Evolutionary conservation across 768 basidiomycete genomes (phyloP), one percentile per base, ranked within the genome.

Genomic region (Lentinula aciculospora): DNA sequence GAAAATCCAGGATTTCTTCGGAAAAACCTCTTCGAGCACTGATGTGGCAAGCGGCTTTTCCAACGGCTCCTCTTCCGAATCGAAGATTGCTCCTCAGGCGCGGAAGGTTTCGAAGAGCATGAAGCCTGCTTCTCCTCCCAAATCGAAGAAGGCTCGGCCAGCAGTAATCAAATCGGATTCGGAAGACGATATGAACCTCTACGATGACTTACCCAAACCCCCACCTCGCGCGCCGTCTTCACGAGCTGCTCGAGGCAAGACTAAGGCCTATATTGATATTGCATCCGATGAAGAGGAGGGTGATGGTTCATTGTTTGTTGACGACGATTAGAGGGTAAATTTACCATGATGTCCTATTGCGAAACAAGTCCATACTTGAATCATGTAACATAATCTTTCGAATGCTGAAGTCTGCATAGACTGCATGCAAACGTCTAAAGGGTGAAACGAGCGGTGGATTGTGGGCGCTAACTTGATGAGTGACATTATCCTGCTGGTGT

Each of bases 251-350:
- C 67, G 77, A 57, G 75, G 71, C 8, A 72, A 74, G 42, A 65
- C 76, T 54, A 85, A 83, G 76, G 83, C 84, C 61, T 89, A 84
- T 69, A 74, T 88, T 10, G 86, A 87, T 62, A 74, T 86, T 42
- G 67, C 67, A 60, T 81, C 80, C 1, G 80, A 79, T 51, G 75
- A 78, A 45, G 79, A 77, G 3, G 76, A 76, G 3, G 72, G 63
- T n/a, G 75, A 77, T 42, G 75, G 70, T 40, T 78, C 77, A 27
- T 71, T 81, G 74, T 82, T 82, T 64, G 68, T 68, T 9, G 74
- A 77, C 56, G 76, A 78, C 27, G 73, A 74, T 59, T 66, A 60
- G 37, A 27, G 50, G 56, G 53, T 9, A 34, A 34, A 13, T n/a
- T n/a, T n/a, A n/a, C n/a, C n/a, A n/a, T n/a, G n/a, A n/a, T n/a